phyloP scores from a whole-genome alignment of 371 early-diverging fungal genomes.

The Gilbertella persicaria region DNA sequence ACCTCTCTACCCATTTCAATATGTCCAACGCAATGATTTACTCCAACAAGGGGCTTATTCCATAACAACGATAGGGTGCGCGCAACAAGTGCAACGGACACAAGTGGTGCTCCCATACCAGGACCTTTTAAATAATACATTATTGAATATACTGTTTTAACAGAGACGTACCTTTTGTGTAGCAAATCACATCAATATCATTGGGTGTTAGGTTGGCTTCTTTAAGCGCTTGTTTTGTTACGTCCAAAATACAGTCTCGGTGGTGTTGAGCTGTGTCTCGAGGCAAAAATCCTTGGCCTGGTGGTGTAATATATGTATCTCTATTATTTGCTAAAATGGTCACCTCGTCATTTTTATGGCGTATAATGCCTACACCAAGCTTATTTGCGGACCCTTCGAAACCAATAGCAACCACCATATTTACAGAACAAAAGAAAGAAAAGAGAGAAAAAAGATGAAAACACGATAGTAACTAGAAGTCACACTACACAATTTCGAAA shows the following conservation, averaged over 20 bases:
- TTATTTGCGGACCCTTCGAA: conserved; percentile 99
- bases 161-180: conserved; percentile 93
- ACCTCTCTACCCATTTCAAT: conserved; percentile 99
- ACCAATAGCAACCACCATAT: conserved; percentile 68
- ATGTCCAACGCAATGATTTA: conserved; percentile 99
- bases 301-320: conserved; percentile 96
- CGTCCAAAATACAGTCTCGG: conserved; percentile 75
- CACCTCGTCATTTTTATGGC: conserved; percentile 59
- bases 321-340: conserved; percentile 92
- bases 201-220: conserved; percentile 73
- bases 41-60: conserved; percentile 95
- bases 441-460: not conserved
- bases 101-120: conserved; percentile 98
- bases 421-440: not conserved
- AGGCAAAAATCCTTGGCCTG: conserved; percentile 98
- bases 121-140: conserved; percentile 70
- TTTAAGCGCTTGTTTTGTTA: conserved; percentile 81
- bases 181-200: conserved; percentile 95
- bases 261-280: conserved; percentile 98
- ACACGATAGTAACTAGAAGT: too few species aligned
- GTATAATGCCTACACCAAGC: conserved; percentile 97
- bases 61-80: conserved; percentile 92
- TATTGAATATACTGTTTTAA: not conserved
- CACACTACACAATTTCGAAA: too few species aligned
- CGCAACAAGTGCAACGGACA: conserved; percentile 93